These are phyloP conservation scores for Coniochaeta pulveracea DNA, from an alignment of 2,329 filamentous ascomycete species.

Conservation along the genomic window DNA sequence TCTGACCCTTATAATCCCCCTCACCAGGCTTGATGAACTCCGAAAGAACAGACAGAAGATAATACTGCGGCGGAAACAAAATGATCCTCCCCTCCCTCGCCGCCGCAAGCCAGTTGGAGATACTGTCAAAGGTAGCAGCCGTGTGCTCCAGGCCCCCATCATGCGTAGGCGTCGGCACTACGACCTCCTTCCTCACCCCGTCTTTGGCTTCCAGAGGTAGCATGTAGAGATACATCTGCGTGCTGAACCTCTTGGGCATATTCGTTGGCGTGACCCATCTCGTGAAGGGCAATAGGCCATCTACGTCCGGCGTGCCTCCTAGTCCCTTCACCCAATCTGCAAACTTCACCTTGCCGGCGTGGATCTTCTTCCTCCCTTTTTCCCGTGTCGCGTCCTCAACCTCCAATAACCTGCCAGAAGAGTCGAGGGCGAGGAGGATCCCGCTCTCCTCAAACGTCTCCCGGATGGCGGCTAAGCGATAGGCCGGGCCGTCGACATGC, in stretches of 20 bases:
- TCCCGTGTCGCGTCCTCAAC: constrained; percentile 50
- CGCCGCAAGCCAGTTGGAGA: constrained; percentile 55
- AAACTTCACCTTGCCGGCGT: constrained; percentile 56
- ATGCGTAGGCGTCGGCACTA: constrained; percentile 56
- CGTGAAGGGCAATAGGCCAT: constrained; percentile 68
- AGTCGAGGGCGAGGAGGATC: constrained; percentile 56
- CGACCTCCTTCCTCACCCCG: constrained; percentile 34
- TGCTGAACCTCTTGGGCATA: constrained; percentile 70
- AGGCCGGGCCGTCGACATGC: constrained; percentile 62
- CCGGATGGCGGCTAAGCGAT: constrained; percentile 73
- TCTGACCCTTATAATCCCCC: constrained; percentile 32
- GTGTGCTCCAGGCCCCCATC: constrained; percentile 53
- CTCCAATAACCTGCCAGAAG: constrained; percentile 37
- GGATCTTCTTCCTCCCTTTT: constrained; percentile 55
- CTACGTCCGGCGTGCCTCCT: constrained; percentile 55
- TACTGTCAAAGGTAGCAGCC: constrained; percentile 65
- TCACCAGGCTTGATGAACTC: constrained; percentile 39
- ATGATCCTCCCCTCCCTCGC: constrained; percentile 59
- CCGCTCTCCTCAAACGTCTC: constrained; percentile 96
- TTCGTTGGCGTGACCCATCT: constrained; percentile 79
- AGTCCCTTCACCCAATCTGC: constrained; percentile 46
- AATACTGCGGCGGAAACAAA: constrained; percentile 83
- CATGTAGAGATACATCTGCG: constrained; percentile 95
- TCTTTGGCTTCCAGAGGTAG: constrained; percentile 44
- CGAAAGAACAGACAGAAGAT: constrained; percentile 51